phyloP scores from a whole-genome alignment of 2,329 filamentous ascomycete genomes.

The Aureobasidium sp. region DNA sequence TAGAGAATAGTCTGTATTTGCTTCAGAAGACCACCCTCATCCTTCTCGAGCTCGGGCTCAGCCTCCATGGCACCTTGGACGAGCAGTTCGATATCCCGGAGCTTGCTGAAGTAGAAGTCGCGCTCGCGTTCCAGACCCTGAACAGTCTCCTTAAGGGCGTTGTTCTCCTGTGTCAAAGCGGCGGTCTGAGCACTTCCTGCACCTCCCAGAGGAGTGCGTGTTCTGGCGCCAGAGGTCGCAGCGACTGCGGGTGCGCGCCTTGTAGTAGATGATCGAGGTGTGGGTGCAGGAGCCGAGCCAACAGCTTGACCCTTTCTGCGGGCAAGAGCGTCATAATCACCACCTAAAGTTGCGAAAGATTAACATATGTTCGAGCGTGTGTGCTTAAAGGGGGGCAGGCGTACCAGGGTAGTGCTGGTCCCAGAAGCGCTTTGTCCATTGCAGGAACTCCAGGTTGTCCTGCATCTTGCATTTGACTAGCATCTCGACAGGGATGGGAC shows the following conservation, averaged over 20 bases:
- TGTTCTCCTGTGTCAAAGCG: slow-evolving; percentile 77
- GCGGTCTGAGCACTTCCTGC: slow-evolving; percentile 51
- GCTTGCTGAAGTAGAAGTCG: slow-evolving; percentile 99
- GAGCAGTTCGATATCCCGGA: slow-evolving; percentile 91
- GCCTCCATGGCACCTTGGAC: slow-evolving; percentile 90
- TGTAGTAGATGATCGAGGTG: slow-evolving; percentile 51
- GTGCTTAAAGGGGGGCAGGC: not conserved
- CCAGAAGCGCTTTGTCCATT: slow-evolving; percentile 96
- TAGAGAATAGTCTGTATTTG: slow-evolving; percentile 95
- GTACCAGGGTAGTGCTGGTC: slow-evolving; percentile 87
- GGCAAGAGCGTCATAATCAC: slow-evolving; percentile 86
- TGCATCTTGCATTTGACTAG: slow-evolving; percentile 99
- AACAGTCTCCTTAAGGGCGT: slow-evolving; percentile 90
- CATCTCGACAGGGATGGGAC: slow-evolving; percentile 77
- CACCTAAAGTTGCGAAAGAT: slow-evolving; percentile 37
- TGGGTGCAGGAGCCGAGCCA: slow-evolving; percentile 42
- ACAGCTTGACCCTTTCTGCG: slow-evolving; percentile 72
- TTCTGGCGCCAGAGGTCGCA: slow-evolving; percentile 35
- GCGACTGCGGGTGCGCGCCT: slow-evolving; percentile 43
- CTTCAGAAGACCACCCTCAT: slow-evolving; percentile 86
- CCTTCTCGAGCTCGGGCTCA: slow-evolving; percentile 87
- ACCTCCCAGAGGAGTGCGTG: slow-evolving; percentile 35
- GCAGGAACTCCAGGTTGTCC: slow-evolving; percentile 97
- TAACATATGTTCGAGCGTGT: not conserved
- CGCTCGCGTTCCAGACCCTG: slow-evolving; percentile 87